Evolutionary conservation across 331 rosid species (phyloP).

Genomic region (Rosa hybrid): DNA sequence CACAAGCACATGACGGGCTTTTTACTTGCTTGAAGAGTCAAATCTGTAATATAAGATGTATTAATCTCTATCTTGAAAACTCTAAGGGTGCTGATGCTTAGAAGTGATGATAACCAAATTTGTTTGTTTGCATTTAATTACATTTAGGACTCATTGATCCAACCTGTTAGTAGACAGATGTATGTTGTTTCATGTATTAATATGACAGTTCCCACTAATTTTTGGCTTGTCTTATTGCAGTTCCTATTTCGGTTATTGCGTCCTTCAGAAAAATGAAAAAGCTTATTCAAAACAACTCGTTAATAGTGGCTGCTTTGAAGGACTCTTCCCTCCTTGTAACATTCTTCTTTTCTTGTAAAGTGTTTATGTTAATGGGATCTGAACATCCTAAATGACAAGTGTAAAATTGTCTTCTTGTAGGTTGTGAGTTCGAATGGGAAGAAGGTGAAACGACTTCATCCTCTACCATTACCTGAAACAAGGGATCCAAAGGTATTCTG

Average conservation of each 20-base stretch:
- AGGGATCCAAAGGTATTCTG: conserved; percentile 75
- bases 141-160: neutral
- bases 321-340: conserved; percentile 82
- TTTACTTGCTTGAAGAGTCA: neutral
- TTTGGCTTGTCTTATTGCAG: conserved; percentile 51
- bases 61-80: neutral
- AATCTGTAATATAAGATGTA: neutral
- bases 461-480: conserved; percentile 45
- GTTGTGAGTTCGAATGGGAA: conserved; percentile 80
- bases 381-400: conserved; percentile 2
- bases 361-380: conserved; percentile 20
- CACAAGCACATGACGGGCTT: neutral
- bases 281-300: conserved; percentile 55
- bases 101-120: neutral
- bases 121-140: neutral
- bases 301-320: conserved; percentile 65
- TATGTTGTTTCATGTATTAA: neutral
- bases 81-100: neutral
- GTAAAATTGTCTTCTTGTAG: conserved; percentile 34
- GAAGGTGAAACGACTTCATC: conserved; percentile 80
- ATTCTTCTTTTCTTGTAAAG: conserved; percentile 27
- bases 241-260: conserved; percentile 70
- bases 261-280: conserved; percentile 85
- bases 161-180: neutral
- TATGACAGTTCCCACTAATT: neutral